A percentile compares a stretch with the other conserved stretches of the same genome.
These are phyloP conservation scores for Mycena leptocephala DNA, from an alignment of 768 basidiomycete genomes.

Conservation along the genomic window DNA sequence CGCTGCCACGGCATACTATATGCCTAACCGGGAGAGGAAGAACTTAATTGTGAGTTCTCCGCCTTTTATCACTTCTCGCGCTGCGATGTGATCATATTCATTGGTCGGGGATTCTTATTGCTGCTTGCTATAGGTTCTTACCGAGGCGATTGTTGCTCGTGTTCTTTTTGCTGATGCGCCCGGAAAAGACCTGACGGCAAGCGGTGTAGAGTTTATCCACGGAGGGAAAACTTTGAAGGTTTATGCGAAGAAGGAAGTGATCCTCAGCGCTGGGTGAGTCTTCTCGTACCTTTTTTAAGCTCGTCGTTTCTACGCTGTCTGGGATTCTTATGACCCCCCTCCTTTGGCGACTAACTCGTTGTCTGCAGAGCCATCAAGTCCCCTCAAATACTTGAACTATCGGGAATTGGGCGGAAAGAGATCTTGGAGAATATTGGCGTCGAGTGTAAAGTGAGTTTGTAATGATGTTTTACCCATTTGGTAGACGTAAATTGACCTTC, in stretches of 20 bases:
- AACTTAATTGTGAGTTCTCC: constrained; percentile 35
- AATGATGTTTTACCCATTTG: neutral
- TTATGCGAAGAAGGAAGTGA: neutral
- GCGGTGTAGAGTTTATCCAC: constrained; percentile 63
- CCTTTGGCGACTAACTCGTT: neutral
- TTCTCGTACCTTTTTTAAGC: too few species aligned
- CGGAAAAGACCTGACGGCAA: constrained; percentile 52
- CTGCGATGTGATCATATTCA: too few species aligned
- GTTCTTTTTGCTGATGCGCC: neutral
- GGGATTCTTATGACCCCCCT: too few species aligned
- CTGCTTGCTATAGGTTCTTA: neutral
- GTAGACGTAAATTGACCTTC: too few species aligned
- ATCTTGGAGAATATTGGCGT: constrained; percentile 60
- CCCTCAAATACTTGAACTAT: constrained; percentile 64
- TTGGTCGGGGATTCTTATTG: constrained; percentile 26
- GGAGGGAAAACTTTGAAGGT: constrained; percentile 29
- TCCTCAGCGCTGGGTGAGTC: neutral
- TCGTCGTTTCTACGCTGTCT: too few species aligned
- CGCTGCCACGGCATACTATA: constrained; percentile 47
- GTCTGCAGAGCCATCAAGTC: neutral
- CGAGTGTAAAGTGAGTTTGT: constrained; percentile 37
- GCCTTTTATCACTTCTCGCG: too few species aligned
- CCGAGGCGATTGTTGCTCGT: neutral
- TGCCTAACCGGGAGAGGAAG: constrained; percentile 17
- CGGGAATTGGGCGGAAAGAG: constrained; percentile 66